Base-by-base conservation (phyloP, 805 yeast species). In the Sporopachydermia quercuum region DNA sequence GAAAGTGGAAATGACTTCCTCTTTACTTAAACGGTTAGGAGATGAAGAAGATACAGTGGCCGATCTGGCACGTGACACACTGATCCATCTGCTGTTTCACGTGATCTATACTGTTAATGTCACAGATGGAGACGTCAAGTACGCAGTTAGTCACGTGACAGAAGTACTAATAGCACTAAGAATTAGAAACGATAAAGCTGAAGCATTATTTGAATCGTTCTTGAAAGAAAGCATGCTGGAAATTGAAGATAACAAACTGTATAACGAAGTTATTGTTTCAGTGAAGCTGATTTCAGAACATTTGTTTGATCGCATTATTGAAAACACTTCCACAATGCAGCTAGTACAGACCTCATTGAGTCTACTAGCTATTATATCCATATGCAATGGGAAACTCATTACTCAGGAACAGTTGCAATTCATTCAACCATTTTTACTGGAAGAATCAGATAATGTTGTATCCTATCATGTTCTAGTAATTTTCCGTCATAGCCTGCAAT, bases 41-140 rank as follows among this genome's bases (percentile, higher is more conserved):
- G 94, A 83, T 52, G 87, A 78, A 44, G 94, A 85, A 46, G 76
- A 71, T 30, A n/a, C 40, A 1, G 61, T 75, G 1, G 57, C 63
- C 5, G 72, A 68, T 1, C 45, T 60, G 4, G 66, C 77, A 0
- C 61, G 56, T 37, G 39, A 42, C 15, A 47, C 56, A 2, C 45
- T 77, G 17, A 34, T 60, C 1, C 61, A 61, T 1, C 42, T 62
- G 15, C 61, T 71, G 63, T 62, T 70, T 34, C 35, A 43, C n/a
- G 30, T 23, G n/a, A n/a, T 23, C 8, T 8, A 23, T 23, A 8
- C 30, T 8, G 30, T 23, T 8, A 23, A 23, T n/a, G 8, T n/a
- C n/a, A 8, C 30, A 8, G 30, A 8, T n/a, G n/a, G 13, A 23
- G 30, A 23, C n/a, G 8, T n/a, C 30, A n/a, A 8, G 8, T 23